These are phyloP conservation scores for Trametes gibbosa DNA, from an alignment of 768 basidiomycete genomes.

Conservation along the genomic window DNA sequence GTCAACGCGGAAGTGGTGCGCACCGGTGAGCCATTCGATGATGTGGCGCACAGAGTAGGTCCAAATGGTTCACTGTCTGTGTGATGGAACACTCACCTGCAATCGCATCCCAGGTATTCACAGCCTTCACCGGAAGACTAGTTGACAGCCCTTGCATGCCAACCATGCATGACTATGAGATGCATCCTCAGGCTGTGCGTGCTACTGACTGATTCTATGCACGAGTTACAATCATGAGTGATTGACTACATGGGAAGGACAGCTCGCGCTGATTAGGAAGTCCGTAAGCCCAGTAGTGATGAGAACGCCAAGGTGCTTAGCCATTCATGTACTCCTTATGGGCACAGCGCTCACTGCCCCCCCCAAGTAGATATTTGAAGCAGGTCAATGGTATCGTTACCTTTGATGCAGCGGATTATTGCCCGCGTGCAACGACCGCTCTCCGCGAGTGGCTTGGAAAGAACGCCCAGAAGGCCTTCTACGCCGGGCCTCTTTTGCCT, in stretches of 20 bases:
- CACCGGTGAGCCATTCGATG: background rate
- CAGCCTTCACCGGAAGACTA: background rate
- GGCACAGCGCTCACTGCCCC: no score
- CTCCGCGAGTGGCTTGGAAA: background rate
- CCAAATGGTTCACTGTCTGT: background rate
- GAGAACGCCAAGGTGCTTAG: background rate
- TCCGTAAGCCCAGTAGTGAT: no score
- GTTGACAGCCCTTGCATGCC: background rate
- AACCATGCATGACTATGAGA: background rate
- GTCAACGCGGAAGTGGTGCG: background rate
- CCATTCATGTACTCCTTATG: background rate
- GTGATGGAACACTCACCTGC: background rate
- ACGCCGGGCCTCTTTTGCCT: conserved; percentile 17
- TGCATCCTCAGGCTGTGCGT: background rate
- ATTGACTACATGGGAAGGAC: background rate
- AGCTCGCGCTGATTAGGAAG: no score
- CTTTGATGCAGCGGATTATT: background rate
- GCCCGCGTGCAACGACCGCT: background rate
- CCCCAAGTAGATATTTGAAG: background rate
- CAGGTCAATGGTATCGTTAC: background rate
- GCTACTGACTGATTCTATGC: background rate
- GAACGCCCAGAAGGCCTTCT: background rate
- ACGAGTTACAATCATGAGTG: background rate
- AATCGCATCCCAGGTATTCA: no score
- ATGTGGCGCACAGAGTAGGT: background rate